Conservation (phyloP, 306 rosid genomes). For the Fagus crenata region DNA sequence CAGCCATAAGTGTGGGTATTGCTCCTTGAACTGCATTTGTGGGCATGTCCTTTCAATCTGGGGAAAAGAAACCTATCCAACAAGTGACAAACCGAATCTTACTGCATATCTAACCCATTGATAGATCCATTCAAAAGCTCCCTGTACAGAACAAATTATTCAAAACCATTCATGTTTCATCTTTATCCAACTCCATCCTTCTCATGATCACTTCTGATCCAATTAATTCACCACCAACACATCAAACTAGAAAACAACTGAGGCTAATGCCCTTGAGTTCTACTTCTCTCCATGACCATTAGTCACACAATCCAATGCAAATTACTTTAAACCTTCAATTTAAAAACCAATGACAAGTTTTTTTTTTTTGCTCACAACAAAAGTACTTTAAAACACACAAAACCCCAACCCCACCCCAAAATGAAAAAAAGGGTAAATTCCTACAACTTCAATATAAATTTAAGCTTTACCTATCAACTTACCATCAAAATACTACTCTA, state of each 20-base stretch:
- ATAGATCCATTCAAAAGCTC: not conserved
- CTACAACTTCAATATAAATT: not conserved
- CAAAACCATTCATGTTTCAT: not conserved
- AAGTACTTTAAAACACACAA: not conserved
- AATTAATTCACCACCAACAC: not conserved
- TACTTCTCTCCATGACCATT: not conserved
- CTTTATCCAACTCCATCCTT: not conserved
- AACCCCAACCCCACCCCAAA: not conserved
- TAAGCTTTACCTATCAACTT: not conserved
- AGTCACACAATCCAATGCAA: not conserved
- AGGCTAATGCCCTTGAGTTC: not conserved
- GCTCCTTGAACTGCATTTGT: conserved; percentile 1
- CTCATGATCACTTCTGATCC: not conserved
- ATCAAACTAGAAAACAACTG: not conserved
- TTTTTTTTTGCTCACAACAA: not conserved
- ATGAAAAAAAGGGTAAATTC: not conserved
- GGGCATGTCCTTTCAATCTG: not conserved
- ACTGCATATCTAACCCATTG: not conserved
- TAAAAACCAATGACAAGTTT: not conserved
- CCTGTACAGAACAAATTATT: not conserved
- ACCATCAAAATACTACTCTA: not conserved
- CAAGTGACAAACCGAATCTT: not conserved
- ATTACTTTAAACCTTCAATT: not conserved
- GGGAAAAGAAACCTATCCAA: conserved; percentile 1
- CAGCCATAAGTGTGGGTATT: not conserved